Conservation (phyloP, 1,284 basidiomycete species). For the Filobasidium uniguttulatum region DNA sequence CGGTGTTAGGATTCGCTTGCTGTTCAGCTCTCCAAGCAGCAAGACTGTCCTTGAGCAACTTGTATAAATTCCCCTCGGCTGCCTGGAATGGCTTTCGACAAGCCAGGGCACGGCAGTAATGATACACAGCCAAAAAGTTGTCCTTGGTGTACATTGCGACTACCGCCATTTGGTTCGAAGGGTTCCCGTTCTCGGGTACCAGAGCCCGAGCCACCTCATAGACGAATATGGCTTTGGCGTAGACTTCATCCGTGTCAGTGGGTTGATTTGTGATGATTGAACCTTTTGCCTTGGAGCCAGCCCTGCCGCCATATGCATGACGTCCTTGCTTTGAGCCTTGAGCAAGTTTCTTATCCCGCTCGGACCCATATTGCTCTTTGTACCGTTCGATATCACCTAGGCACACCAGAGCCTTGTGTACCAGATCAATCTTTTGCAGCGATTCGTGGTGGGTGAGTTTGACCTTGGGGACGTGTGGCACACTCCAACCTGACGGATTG, state of each 20-base stretch:
- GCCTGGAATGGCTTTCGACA: slow-evolving; percentile 74
- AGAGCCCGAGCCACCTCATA: slow-evolving; percentile 73
- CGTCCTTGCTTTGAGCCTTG: neutral
- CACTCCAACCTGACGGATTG: neutral
- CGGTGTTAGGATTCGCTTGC: slow-evolving; percentile 9
- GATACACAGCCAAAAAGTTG: slow-evolving; percentile 61
- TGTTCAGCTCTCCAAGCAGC: slow-evolving; percentile 36
- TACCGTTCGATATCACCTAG: slow-evolving; percentile 90
- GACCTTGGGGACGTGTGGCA: neutral
- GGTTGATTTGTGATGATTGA: neutral
- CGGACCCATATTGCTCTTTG: slow-evolving; percentile 66
- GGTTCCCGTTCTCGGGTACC: slow-evolving; percentile 66
- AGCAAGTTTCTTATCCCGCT: slow-evolving; percentile 30
- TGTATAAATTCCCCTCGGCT: slow-evolving; percentile 69
- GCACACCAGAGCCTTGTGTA: slow-evolving; percentile 79
- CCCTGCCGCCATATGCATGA: slow-evolving; percentile 20
- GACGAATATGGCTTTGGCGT: slow-evolving; percentile 58
- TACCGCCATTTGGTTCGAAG: slow-evolving; percentile 90
- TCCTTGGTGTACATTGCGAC: slow-evolving; percentile 72
- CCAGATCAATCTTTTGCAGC: slow-evolving; percentile 50
- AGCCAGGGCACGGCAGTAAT: slow-evolving; percentile 85
- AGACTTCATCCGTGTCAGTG: slow-evolving; percentile 33
- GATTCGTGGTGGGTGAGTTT: slow-evolving; percentile 40
- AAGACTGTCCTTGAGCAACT: slow-evolving; percentile 52
- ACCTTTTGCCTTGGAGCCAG: slow-evolving; percentile 11